Evolutionary conservation across 768 basidiomycete species (phyloP).

Genomic region (Antrodiella citrinella): DNA sequence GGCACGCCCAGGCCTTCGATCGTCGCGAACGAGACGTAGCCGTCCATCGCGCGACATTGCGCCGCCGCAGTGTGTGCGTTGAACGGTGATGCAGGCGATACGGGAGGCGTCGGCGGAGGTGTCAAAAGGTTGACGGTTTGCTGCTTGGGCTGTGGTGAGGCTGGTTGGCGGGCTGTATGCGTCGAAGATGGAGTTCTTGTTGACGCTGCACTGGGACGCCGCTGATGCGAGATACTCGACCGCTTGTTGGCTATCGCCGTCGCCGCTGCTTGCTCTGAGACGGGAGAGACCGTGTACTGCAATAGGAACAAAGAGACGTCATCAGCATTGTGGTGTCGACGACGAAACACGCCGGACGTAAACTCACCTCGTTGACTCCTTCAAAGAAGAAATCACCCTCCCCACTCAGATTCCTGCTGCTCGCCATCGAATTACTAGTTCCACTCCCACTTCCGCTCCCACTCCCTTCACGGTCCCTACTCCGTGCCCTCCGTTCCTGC

Average conservation of each 20-base stretch:
- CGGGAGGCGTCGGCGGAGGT: slow-evolving; percentile 27
- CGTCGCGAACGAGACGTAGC: slow-evolving; percentile 61
- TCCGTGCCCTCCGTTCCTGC: slow-evolving; percentile 11
- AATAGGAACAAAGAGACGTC: not conserved
- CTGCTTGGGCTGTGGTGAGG: not conserved
- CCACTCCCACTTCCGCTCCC: slow-evolving; percentile 17
- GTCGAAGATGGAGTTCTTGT: slow-evolving; percentile 8
- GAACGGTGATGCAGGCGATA: slow-evolving; percentile 30
- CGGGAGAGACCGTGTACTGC: not conserved
- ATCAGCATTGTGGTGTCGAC: not conserved
- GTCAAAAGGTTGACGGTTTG: slow-evolving; percentile 14
- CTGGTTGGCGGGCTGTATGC: not conserved
- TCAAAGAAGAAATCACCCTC: slow-evolving; percentile 19
- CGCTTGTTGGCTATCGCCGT: not conserved
- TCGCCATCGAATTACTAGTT: slow-evolving; percentile 18
- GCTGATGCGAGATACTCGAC: not conserved
- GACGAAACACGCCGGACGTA: not conserved
- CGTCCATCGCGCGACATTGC: slow-evolving; percentile 45
- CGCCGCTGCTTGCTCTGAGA: not conserved
- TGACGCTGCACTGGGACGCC: not conserved
- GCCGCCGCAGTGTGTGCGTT: slow-evolving; percentile 57
- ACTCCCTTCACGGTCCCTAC: slow-evolving; percentile 12
- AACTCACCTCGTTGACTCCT: slow-evolving; percentile 12
- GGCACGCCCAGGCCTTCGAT: slow-evolving; percentile 63
- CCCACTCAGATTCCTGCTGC: slow-evolving; percentile 21